Conservation (phyloP, 768 basidiomycete species). For the Clitopilus hobsonii region DNA sequence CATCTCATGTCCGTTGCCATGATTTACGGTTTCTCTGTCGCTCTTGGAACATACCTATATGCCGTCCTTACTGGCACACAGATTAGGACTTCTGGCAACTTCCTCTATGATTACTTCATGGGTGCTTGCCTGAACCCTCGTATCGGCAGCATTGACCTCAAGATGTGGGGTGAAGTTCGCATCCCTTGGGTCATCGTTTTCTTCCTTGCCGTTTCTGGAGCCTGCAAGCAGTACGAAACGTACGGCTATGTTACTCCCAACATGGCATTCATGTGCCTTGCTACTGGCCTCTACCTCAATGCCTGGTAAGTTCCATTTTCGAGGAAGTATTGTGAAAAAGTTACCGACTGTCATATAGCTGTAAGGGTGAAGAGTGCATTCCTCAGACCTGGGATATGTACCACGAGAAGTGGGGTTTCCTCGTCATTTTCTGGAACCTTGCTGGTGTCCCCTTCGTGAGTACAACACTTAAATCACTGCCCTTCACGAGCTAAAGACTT, state of each 20-base stretch:
- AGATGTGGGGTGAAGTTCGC: slow-evolving; percentile 98
- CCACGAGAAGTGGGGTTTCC: slow-evolving; percentile 98
- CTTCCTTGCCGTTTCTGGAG: slow-evolving; percentile 87
- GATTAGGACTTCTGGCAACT: slow-evolving; percentile 92
- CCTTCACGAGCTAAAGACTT: slow-evolving; percentile 2
- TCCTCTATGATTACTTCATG: slow-evolving; percentile 96
- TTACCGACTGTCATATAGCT: slow-evolving; percentile 35
- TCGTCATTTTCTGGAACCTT: slow-evolving; percentile 98
- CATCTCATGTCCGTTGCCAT: slow-evolving; percentile 94
- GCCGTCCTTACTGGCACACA: slow-evolving; percentile 74
- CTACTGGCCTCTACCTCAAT: slow-evolving; percentile 95
- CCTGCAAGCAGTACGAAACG: slow-evolving; percentile 91
- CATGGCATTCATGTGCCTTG: slow-evolving; percentile 94
- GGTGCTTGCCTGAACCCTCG: slow-evolving; percentile 93
- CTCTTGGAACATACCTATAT: slow-evolving; percentile 76
- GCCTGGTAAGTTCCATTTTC: slow-evolving; percentile 58
- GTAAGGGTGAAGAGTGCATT: slow-evolving; percentile 92
- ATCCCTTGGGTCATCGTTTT: slow-evolving; percentile 97
- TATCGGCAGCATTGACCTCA: slow-evolving; percentile 86
- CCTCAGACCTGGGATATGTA: slow-evolving; percentile 99
- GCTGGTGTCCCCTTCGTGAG: slow-evolving; percentile 89
- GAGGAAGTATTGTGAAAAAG: neutral
- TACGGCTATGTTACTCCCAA: slow-evolving; percentile 93
- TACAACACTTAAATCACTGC: slow-evolving; percentile 2
- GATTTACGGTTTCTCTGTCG: slow-evolving; percentile 83